phyloP scores from a whole-genome alignment of 805 yeast genomes.

The Torulaspora gathmanii region DNA sequence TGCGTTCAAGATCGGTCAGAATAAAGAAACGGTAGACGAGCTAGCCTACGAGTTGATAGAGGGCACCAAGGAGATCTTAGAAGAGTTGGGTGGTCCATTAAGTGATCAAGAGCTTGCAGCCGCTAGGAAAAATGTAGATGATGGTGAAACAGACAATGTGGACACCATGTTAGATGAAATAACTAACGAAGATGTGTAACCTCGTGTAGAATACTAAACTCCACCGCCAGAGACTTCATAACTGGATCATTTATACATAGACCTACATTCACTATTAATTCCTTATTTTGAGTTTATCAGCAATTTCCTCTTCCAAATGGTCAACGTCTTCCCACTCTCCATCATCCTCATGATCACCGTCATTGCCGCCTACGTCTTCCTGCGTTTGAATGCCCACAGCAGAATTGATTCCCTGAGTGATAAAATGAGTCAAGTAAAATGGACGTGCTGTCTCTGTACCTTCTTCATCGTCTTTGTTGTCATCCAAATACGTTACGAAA shows the following conservation, averaged over 20 bases:
- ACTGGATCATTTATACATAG: neutral
- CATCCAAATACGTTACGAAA: slow-evolving; percentile 57
- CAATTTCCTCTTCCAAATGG: slow-evolving; percentile 36
- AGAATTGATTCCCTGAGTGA: slow-evolving; percentile 27
- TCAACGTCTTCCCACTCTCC: slow-evolving; percentile 38
- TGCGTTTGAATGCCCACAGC: slow-evolving; percentile 3
- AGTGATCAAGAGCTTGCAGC: slow-evolving; percentile 37
- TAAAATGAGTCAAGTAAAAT: slow-evolving; percentile 41
- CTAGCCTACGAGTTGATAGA: slow-evolving; percentile 55
- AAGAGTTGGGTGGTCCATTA: slow-evolving; percentile 58
- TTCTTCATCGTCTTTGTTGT: slow-evolving; percentile 20
- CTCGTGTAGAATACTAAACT: neutral
- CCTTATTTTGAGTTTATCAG: slow-evolving; percentile 12
- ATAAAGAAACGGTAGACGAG: slow-evolving; percentile 39
- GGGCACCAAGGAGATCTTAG: slow-evolving; percentile 49
- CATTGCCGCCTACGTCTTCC: slow-evolving; percentile 21
- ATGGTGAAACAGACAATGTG: slow-evolving; percentile 36
- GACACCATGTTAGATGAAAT: slow-evolving; percentile 15
- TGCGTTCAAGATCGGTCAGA: slow-evolving; percentile 43
- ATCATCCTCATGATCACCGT: slow-evolving; percentile 21
- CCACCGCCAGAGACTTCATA: neutral
- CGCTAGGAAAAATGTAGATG: slow-evolving; percentile 37
- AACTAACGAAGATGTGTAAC: slow-evolving; percentile 6
- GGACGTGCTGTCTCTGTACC: slow-evolving; percentile 36
- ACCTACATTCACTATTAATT: slow-evolving; percentile 2